phyloP scores from a whole-genome alignment of 208 protist genomes.

The Sergeia podlipaevii region DNA sequence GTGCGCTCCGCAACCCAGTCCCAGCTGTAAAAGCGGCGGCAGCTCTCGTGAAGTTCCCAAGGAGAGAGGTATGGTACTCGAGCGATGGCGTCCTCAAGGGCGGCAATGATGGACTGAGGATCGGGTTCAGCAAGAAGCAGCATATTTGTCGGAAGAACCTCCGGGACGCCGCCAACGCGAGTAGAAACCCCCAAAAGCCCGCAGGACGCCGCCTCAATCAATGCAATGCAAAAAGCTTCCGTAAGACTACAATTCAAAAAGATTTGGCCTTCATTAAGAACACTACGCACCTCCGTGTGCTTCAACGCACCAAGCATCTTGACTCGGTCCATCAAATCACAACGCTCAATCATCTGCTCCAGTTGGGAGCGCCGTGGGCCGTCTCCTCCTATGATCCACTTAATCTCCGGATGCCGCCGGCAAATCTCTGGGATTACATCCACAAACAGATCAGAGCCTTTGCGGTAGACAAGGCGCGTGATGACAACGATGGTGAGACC shows the following conservation, averaged over 20 bases:
- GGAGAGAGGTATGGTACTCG: conserved; percentile 71
- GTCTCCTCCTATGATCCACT: conserved; percentile 97
- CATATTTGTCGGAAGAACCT: conserved; percentile 96
- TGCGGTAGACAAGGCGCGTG: conserved; percentile 96
- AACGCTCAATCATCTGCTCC: conserved; percentile 97
- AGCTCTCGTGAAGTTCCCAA: conserved; percentile 86
- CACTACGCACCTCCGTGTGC: conserved; percentile 86
- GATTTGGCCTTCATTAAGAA: conserved; percentile 96
- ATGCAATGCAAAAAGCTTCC: conserved; percentile 99
- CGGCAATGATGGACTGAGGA: conserved; percentile 61
- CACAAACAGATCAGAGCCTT: conserved; percentile 96
- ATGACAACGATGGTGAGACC: conserved; percentile 95
- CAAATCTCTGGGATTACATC: conserved; percentile 97
- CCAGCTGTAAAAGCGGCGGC: conserved; percentile 95
- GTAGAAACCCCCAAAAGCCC: conserved; percentile 96
- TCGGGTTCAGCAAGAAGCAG: conserved; percentile 91
- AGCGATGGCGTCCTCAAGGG: conserved; percentile 69
- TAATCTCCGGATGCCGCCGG: conserved; percentile 85
- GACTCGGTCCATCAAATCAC: conserved; percentile 95
- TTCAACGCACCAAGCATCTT: conserved; percentile 94
- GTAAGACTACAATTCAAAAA: conserved; percentile 98
- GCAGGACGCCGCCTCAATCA: conserved; percentile 96
- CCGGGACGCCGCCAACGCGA: conserved; percentile 96
- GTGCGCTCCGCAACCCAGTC: conserved; percentile 93
- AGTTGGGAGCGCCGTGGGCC: conserved; percentile 94